Conservation (phyloP, 2,329 filamentous ascomycete species). For the Penicillium carneum region DNA sequence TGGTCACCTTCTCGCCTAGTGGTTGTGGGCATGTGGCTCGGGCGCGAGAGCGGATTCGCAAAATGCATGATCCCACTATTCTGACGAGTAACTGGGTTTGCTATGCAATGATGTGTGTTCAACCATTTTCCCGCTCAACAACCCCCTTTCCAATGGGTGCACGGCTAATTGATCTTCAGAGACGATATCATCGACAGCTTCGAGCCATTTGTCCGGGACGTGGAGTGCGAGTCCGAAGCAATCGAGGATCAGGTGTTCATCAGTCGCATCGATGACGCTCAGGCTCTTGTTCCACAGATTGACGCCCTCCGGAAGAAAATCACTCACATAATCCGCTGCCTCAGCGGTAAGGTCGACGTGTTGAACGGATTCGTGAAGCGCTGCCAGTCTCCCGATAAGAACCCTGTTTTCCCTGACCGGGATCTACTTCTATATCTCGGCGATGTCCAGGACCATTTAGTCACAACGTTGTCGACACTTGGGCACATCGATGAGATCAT, state of each 20-base stretch:
- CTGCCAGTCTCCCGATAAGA: constrained; percentile 81
- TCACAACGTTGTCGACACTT: constrained; percentile 95
- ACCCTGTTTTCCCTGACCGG: constrained; percentile 88
- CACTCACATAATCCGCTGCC: constrained; percentile 84
- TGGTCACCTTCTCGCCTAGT: constrained; percentile 89
- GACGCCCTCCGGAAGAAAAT: constrained; percentile 90
- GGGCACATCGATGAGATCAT: constrained; percentile 96
- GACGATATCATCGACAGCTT: constrained; percentile 97
- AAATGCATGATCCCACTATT: constrained; percentile 88
- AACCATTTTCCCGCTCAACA: neutral
- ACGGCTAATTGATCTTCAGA: constrained; percentile 50
- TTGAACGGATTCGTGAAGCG: constrained; percentile 96
- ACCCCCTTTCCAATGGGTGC: neutral
- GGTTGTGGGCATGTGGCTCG: constrained; percentile 83
- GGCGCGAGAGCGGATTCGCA: constrained; percentile 85
- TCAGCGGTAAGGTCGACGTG: constrained; percentile 94
- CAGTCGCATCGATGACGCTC: constrained; percentile 85
- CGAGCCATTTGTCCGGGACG: constrained; percentile 80
- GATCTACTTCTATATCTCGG: constrained; percentile 94
- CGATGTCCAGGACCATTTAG: constrained; percentile 97
- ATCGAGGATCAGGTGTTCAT: constrained; percentile 97
- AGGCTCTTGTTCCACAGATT: constrained; percentile 81
- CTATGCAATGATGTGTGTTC: constrained; percentile 86
- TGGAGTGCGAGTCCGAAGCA: constrained; percentile 83
- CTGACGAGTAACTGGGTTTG: constrained; percentile 97